These are phyloP conservation scores for grape (Vitis vinifera) DNA, from an alignment of 164 flowering plant species.

Conservation along the genomic window DNA sequence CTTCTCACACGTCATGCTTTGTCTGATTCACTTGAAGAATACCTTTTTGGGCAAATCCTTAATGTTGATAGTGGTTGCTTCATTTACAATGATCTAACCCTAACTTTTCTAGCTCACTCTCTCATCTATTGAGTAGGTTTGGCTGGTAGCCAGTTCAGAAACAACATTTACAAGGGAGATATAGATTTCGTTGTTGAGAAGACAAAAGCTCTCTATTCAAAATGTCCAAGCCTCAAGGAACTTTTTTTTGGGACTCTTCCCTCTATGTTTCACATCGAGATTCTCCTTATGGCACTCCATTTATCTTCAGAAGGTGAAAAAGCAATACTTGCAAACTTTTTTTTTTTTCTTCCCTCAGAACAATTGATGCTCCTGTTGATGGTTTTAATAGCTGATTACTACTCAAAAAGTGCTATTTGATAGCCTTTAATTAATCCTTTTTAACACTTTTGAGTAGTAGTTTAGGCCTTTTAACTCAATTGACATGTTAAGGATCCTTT, in stretches of 20 bases:
- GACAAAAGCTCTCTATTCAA: too few relatives aligned
- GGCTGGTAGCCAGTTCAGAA: constrained; percentile 59
- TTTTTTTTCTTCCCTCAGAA: constrained; percentile 48
- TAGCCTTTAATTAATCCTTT: too few relatives aligned
- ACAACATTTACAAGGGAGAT: constrained; percentile 48
- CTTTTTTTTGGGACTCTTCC: constrained; percentile 60
- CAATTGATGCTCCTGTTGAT: constrained; percentile 38
- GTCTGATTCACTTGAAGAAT: constrained; percentile 63
- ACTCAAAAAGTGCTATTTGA: too few relatives aligned
- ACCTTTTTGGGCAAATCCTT: constrained; percentile 64
- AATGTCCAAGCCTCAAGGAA: constrained; percentile 41
- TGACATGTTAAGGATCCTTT: too few relatives aligned
- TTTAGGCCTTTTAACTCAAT: too few relatives aligned
- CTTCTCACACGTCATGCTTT: constrained; percentile 5
- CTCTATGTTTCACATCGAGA: constrained; percentile 71
- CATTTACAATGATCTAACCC: constrained; percentile 63
- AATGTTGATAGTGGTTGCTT: constrained; percentile 60
- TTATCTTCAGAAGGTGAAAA: constrained; percentile 68
- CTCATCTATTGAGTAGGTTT: constrained; percentile 54
- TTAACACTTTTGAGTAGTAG: too few relatives aligned
- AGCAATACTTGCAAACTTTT: constrained; percentile 40
- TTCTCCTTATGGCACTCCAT: constrained; percentile 86
- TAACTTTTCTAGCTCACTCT: constrained; percentile 63
- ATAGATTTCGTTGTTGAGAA: constrained; percentile 40
- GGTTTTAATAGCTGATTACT: constrained; percentile 30